A percentile compares a stretch with the other conserved stretches of the same genome.
These are phyloP conservation scores for Cucumis hystrix DNA, from an alignment of 306 rosid genomes.

Conservation along the genomic window DNA sequence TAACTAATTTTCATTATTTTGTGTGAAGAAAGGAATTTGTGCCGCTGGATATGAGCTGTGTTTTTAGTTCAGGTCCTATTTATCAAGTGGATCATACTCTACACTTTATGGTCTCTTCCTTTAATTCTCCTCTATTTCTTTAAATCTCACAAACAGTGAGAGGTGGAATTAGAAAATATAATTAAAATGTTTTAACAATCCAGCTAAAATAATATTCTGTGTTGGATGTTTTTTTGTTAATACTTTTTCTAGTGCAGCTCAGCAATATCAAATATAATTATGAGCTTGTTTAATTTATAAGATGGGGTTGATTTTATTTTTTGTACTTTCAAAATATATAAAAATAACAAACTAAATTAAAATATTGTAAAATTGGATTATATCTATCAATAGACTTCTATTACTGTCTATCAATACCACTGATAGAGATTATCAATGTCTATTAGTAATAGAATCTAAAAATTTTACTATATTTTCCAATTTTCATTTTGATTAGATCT, in stretches of 20 bases:
- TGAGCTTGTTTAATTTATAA: too few relatives aligned
- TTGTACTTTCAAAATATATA: too few relatives aligned
- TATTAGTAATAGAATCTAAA: too few relatives aligned
- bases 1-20: neutral
- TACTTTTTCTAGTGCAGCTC: neutral
- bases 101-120: neutral
- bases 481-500: too few relatives aligned
- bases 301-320: too few relatives aligned
- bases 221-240: neutral
- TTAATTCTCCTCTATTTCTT: neutral
- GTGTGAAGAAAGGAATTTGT: constrained; percentile 1
- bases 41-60: neutral
- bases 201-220: neutral
- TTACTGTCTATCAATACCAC: too few relatives aligned
- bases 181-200: neutral
- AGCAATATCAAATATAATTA: neutral
- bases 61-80: neutral
- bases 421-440: too few relatives aligned
- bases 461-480: too few relatives aligned
- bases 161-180: neutral
- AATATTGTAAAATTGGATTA: too few relatives aligned
- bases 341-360: too few relatives aligned
- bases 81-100: neutral
- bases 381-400: too few relatives aligned
- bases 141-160: neutral